Conservation (phyloP, 768 basidiomycete species). For the Pleurotus cornucopiae region DNA sequence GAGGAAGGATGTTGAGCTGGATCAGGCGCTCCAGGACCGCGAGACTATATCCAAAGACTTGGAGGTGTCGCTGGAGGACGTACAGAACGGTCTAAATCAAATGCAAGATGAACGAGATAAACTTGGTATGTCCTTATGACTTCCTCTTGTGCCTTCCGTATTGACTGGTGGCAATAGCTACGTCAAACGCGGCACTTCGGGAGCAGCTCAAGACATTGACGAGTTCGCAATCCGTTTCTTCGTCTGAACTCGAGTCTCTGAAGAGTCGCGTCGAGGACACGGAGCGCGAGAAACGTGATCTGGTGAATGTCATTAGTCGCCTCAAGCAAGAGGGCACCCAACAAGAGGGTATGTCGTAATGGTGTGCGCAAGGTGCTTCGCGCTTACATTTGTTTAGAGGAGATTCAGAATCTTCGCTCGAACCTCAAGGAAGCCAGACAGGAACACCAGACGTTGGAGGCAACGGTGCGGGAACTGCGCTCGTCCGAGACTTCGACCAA, state of each 20-base stretch:
- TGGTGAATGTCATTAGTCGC: conserved; percentile 78
- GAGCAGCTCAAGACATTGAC: conserved; percentile 53
- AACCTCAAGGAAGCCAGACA: conserved; percentile 73
- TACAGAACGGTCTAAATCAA: conserved; percentile 52
- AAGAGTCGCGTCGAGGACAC: conserved; percentile 65
- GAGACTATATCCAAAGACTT: conserved; percentile 58
- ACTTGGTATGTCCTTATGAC: conserved; percentile 44
- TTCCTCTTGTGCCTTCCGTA: conserved; percentile 6
- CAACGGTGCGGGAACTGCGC: conserved; percentile 66
- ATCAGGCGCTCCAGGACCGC: conserved; percentile 78
- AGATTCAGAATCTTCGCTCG: conserved; percentile 62
- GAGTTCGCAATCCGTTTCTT: conserved; percentile 57
- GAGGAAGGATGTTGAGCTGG: conserved; percentile 77
- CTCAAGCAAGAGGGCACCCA: conserved; percentile 72
- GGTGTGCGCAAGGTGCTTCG: not conserved
- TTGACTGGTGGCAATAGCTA: conserved; percentile 31
- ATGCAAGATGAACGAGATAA: conserved; percentile 62
- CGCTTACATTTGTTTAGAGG: conserved; percentile 41
- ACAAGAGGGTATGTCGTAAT: conserved; percentile 59
- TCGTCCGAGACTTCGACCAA: conserved; percentile 76
- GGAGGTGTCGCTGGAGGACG: conserved; percentile 44
- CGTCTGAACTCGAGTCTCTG: conserved; percentile 54
- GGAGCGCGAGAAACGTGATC: conserved; percentile 88
- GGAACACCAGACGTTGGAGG: conserved; percentile 65
- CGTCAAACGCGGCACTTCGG: conserved; percentile 44